Conservation (phyloP, 305 asterid genomes). For the Plantago lanceolata region DNA sequence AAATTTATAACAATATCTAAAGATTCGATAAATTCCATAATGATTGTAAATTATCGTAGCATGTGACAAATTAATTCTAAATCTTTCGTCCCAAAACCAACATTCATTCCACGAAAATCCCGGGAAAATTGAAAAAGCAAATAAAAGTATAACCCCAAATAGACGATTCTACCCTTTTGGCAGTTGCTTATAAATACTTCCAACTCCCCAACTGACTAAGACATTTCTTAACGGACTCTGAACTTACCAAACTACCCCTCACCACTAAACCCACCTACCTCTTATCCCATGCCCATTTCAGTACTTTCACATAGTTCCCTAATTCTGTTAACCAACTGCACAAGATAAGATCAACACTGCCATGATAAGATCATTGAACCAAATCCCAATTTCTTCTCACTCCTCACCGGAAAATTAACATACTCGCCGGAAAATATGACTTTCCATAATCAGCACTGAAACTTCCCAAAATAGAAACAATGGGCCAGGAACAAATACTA, state of each 20-base stretch:
- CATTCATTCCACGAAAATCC: too few relatives aligned
- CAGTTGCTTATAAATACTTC: constrained; percentile 12
- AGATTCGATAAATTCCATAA: too few relatives aligned
- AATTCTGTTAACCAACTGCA: constrained; percentile 22
- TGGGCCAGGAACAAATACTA: constrained; percentile 39
- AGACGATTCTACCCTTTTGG: neutral
- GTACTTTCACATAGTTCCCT: neutral
- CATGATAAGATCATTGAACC: constrained; percentile 16
- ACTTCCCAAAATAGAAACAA: neutral
- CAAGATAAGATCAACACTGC: neutral
- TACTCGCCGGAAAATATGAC: too few relatives aligned
- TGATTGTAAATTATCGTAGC: too few relatives aligned
- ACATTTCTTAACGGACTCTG: neutral
- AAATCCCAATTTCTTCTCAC: too few relatives aligned
- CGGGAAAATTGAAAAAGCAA: too few relatives aligned
- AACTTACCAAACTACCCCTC: constrained; percentile 12
- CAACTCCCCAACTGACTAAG: neutral
- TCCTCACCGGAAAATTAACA: neutral
- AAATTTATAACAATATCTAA: too few relatives aligned
- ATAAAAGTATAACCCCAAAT: neutral
- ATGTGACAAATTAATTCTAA: too few relatives aligned
- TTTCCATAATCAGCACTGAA: too few relatives aligned
- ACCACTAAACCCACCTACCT: neutral
- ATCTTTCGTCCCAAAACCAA: too few relatives aligned
- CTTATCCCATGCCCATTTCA: neutral